These are phyloP conservation scores for Scleroderma bovista DNA, from an alignment of 768 basidiomycete genomes.

Conservation along the genomic window DNA sequence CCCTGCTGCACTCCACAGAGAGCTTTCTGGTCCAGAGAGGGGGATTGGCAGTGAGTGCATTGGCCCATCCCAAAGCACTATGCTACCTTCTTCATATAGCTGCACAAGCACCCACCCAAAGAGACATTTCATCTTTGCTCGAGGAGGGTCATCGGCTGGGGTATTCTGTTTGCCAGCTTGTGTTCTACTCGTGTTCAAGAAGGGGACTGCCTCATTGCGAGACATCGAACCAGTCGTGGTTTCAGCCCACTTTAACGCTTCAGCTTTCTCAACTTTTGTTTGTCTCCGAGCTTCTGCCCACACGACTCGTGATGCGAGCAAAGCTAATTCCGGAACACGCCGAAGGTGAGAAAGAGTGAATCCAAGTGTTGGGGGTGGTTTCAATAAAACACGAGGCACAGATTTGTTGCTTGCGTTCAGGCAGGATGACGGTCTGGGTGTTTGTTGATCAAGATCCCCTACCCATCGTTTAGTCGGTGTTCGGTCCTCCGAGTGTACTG, in stretches of 20 bases:
- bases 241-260: conserved; percentile 1
- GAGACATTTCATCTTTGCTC: conserved; percentile 56
- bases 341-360: conserved; percentile 73
- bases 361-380: conserved; percentile 28
- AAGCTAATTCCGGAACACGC: conserved; percentile 66
- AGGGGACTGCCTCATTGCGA: background rate
- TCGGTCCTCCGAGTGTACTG: conserved; percentile 2
- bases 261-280: conserved; percentile 41
- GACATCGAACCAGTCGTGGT: background rate
- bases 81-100: conserved; percentile 65
- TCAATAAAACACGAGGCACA: background rate
- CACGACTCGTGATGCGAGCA: conserved; percentile 61
- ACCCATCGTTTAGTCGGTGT: conserved; percentile 31
- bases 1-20: conserved; percentile 45
- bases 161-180: background rate
- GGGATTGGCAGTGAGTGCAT: conserved; percentile 30
- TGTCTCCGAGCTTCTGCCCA: conserved; percentile 53
- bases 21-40: conserved; percentile 19
- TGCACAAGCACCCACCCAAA: conserved; percentile 62
- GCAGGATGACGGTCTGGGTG: background rate
- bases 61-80: conserved; percentile 70
- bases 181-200: background rate
- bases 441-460: conserved; percentile 6
- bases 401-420: conserved; percentile 7
- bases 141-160: conserved; percentile 18